Percentiles rank a stretch among this genome's conserved stretches.
Evolutionary conservation across 2,329 filamentous ascomycete genomes (phyloP).

Genomic region (Alternaria ventricosa): DNA sequence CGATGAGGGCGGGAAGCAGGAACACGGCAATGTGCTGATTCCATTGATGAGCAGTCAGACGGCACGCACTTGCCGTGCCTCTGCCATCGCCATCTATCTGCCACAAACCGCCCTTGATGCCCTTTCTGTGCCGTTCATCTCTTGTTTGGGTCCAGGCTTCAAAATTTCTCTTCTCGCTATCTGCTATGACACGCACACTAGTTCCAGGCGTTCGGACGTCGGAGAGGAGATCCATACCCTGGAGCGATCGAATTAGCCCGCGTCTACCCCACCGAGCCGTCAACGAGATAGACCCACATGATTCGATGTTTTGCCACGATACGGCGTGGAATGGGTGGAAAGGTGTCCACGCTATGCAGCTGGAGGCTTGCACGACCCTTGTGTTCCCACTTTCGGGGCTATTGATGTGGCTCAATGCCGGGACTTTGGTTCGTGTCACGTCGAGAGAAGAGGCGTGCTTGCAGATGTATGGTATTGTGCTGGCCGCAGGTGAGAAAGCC

Average conservation of each 20-base stretch:
- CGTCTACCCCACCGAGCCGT: background rate
- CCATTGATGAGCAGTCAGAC: background rate
- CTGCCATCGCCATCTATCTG: background rate
- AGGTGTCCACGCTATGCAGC: background rate
- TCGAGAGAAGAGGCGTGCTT: constrained; percentile 1
- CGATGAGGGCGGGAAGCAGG: background rate
- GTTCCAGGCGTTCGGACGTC: constrained; percentile 6
- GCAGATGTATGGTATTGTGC: background rate
- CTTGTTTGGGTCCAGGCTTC: background rate
- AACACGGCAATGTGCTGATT: background rate
- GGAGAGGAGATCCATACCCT: constrained; percentile 16
- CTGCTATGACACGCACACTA: constrained; percentile 5
- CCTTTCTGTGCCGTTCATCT: background rate
- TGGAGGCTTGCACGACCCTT: background rate
- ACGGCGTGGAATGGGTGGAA: background rate
- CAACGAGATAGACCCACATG: background rate
- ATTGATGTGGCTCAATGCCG: constrained; percentile 1
- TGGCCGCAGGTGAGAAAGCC: constrained; percentile 2
- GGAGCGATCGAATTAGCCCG: background rate
- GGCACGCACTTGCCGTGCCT: background rate
- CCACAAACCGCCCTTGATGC: background rate
- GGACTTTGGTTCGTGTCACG: constrained; percentile 5
- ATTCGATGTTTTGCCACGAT: constrained; percentile 7
- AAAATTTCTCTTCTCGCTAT: background rate
- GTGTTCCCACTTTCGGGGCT: background rate